Base-by-base conservation (phyloP, 768 basidiomycete species). In the Podaxis rugospora region DNA sequence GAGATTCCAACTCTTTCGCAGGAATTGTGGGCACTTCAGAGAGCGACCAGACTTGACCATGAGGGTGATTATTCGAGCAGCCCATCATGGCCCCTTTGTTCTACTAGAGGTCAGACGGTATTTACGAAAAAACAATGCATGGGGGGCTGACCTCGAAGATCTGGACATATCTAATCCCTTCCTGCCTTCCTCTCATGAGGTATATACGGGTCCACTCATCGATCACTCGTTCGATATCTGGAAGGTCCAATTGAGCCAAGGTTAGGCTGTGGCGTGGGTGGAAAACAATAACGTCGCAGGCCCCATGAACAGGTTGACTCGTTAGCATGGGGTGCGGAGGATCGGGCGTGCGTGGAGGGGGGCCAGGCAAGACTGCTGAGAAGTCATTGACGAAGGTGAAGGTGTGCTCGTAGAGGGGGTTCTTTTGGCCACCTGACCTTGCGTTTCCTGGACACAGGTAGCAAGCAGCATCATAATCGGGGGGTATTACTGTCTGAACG, bases 21-120 rank as follows among this genome's bases (percentile, higher is more conserved):
- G 91, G 87, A 25, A 90, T 71, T 0, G 85, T 82, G 0, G 93
- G 93, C 5, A 94, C 75, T 14, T 78, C 78, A 2, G 89, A 90
- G 3, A 88, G 72, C 2, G 92, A 89, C 91, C 93, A 93, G 14
- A 88, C 84, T 72, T 97, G 95, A 21, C 93, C 92, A 71, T 96
- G 95, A 0, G 95, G 93, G 70, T 96, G 95, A 25, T 93, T 92
- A 68, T 95, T 96, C 5, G 90, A 93, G 69, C 93, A 95, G 10
- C 95, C 95, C 95, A 95, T 95, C 79, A 93, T 94, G 2, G 88
- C 74, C 2, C 95, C 95, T 74, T 95, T 95, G 72, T 94, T 95
- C 88, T 93, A 44, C 21, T 51, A 32, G 44, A 64, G n/a, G 36
- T 65, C 11, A 59, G n/a, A 5, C 2, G 40, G 32, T 37, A 21